Evolutionary conservation across 805 yeast genomes (phyloP), one percentile per base, ranked within the genome.

Genomic region (Ogataea henricii): DNA sequence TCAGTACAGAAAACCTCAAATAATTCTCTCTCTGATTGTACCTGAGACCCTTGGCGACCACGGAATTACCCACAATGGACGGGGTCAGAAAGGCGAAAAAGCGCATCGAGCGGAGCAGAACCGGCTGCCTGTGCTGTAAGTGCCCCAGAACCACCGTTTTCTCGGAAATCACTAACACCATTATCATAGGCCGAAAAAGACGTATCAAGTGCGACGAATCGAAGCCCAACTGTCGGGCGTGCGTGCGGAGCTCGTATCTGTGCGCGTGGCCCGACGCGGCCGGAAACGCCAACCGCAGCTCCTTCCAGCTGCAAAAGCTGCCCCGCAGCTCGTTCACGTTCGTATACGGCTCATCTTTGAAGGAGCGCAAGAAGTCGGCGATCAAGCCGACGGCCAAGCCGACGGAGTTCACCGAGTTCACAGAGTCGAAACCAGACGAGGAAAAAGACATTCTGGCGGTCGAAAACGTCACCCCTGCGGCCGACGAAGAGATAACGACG

Each of bases 91-190:
- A 39, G 17, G 17, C 16, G 30, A 39, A 25, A 18, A 39, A 18
- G 13, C 18, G 33, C 13, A 29, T 26, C 16, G 42, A 33, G 34
- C 47, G 59, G 36, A 48, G 50, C 39, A 51, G 48, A 43, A 50
- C 43, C 7, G 65, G 65, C 1, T 61, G 65, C 46, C 41, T 61
- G 13, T 61, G 64, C 33, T 61, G 64, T 54, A 51, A 34, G 57
- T 51, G n/a, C 22, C 16, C 18, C 12, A 12, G 16, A 10, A 12
- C 3, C 4, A 22, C 10, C 3, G 6, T 14, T 22, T 6, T n/a
- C 22, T 22, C 14, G 25, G 8, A 12, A 21, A 8, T 12, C 23
- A 29, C 39, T 33, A 32, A 41, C 34, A 13, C n/a, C 23, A 14
- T 12, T 26, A n/a, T 35, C 6, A 22, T 12, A 48, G 55, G 63